phyloP scores from a whole-genome alignment of 352 stramenopile genomes.

The Globisporangium polare region DNA sequence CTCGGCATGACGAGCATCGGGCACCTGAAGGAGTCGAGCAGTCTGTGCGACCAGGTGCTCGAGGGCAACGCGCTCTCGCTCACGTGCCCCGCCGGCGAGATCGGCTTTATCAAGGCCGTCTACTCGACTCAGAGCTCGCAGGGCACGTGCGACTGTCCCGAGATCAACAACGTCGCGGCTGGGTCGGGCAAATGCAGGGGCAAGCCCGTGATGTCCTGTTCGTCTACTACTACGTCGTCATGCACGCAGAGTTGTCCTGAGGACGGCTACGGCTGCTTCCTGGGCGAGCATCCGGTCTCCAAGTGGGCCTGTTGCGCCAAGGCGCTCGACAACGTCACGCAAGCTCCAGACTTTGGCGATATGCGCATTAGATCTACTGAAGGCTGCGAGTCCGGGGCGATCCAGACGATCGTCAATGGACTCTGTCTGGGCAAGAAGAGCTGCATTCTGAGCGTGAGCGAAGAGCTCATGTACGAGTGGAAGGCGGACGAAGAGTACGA shows the following conservation, averaged over 20 bases:
- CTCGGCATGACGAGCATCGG: constrained; percentile 79
- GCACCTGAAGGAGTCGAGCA: constrained; percentile 65
- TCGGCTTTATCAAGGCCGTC: constrained; percentile 73
- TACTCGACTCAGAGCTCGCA: constrained; percentile 65
- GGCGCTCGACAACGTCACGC: constrained; percentile 23
- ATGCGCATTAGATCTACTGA: constrained; percentile 47
- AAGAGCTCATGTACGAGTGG: constrained; percentile 55
- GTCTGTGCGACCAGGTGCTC: constrained; percentile 60
- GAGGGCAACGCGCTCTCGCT: constrained; percentile 48
- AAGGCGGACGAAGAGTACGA: constrained; percentile 35
- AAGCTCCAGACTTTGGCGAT: constrained; percentile 39
- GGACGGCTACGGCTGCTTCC: constrained; percentile 54
- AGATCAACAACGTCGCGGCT: constrained; percentile 60
- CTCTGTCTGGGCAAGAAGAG: constrained; percentile 66
- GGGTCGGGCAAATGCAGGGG: constrained; percentile 51
- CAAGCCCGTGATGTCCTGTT: constrained; percentile 20
- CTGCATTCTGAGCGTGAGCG: constrained; percentile 63
- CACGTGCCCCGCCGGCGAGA: constrained; percentile 60
- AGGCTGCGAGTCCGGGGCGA: constrained; percentile 36
- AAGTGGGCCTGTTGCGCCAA: constrained; percentile 62
- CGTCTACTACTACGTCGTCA: not conserved
- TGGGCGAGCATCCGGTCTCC: constrained; percentile 61
- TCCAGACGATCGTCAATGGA: constrained; percentile 66
- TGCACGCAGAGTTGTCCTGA: constrained; percentile 38
- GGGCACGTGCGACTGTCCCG: constrained; percentile 59